These are phyloP conservation scores for Linnemannia schmuckeri DNA, from an alignment of 192 early-diverging fungal species.

Conservation along the genomic window DNA sequence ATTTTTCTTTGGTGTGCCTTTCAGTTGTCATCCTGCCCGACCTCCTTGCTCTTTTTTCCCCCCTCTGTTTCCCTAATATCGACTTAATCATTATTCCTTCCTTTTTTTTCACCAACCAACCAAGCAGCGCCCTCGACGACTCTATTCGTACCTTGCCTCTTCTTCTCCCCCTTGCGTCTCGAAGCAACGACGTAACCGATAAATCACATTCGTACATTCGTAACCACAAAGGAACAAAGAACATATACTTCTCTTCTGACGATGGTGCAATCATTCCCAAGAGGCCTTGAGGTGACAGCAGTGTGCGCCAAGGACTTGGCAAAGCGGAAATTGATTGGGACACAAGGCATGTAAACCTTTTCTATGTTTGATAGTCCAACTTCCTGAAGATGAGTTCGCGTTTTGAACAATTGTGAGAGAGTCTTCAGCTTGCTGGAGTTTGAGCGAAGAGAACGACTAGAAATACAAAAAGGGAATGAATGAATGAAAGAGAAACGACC, in stretches of 20 bases:
- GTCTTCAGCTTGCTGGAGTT: no score
- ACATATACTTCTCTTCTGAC: background rate
- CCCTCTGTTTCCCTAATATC: background rate
- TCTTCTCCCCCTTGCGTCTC: background rate
- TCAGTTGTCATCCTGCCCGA: background rate
- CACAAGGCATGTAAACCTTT: constrained; percentile 32
- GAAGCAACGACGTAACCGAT: background rate
- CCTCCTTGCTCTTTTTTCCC: background rate
- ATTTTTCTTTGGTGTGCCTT: background rate
- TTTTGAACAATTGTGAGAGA: no score
- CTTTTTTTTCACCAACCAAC: background rate
- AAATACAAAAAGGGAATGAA: background rate
- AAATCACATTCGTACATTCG: background rate
- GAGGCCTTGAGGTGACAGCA: constrained; percentile 34
- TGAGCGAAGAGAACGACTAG: background rate
- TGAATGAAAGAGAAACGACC: background rate
- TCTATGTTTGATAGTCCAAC: no score
- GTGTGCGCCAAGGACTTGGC: constrained; percentile 41
- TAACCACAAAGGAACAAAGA: background rate
- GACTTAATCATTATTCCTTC: background rate
- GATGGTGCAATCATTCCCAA: constrained; percentile 45
- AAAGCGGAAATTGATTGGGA: constrained; percentile 47
- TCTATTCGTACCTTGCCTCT: background rate
- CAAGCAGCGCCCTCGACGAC: background rate
- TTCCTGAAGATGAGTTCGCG: no score